Conservation (phyloP, 345 rosid genomes). For the Rhodomyrtus tomentosa region DNA sequence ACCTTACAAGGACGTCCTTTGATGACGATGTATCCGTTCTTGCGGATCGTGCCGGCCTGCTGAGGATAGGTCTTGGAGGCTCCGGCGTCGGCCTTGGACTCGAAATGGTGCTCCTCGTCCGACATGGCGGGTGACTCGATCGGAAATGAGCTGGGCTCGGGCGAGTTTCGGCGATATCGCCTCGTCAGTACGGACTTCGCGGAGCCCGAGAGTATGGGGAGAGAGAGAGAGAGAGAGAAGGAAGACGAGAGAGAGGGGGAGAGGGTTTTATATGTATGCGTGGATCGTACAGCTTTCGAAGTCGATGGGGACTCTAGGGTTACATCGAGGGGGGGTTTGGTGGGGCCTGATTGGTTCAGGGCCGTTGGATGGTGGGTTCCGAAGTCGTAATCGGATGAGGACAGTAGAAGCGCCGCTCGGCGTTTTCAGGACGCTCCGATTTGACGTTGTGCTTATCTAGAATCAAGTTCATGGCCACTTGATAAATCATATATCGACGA, state of each 20-base stretch:
- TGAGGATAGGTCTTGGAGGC: slow-evolving; percentile 14
- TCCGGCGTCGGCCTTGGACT: slow-evolving; percentile 9
- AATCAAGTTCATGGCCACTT: neutral
- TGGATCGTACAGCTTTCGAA: neutral
- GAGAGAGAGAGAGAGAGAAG: neutral
- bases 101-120: slow-evolving; percentile 15
- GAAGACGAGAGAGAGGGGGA: rapidly evolving
- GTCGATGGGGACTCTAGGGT: neutral
- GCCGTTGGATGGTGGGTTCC: neutral
- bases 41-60: slow-evolving; percentile 13
- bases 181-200: neutral
- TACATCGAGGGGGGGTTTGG: neutral
- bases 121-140: slow-evolving; percentile 1
- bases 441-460: neutral
- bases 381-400: neutral
- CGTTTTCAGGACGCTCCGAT: neutral
- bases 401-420: too few relatives aligned
- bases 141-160: neutral
- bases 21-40: slow-evolving; percentile 15
- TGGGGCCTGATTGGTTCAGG: neutral
- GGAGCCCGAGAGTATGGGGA: neutral
- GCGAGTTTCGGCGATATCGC: neutral
- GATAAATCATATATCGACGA: neutral
- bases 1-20: slow-evolving; percentile 13
- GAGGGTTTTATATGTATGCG: neutral